Evolutionary conservation across 371 early-diverging fungal species (phyloP).

Genomic region (Syncephalastrum monosporum): DNA sequence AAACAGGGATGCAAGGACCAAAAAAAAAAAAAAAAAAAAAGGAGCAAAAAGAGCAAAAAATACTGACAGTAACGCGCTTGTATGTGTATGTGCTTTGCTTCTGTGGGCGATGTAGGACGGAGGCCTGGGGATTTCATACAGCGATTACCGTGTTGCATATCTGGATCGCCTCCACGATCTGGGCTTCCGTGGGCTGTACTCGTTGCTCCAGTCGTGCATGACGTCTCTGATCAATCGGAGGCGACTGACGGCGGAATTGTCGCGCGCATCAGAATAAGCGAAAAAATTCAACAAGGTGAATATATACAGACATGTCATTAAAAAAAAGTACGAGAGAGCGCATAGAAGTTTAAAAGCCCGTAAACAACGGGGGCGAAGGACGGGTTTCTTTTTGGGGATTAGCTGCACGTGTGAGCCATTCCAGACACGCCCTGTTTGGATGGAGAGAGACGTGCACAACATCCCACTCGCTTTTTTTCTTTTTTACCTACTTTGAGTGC

Average conservation of each 20-base stretch:
- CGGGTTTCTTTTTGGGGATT: not conserved
- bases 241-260: not conserved
- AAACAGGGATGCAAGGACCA: too few species aligned
- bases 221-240: slow-evolving; percentile 29
- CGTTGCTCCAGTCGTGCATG: slow-evolving; percentile 49
- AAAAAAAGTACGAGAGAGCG: too few species aligned
- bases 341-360: slow-evolving; percentile 1
- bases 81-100: not conserved
- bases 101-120: slow-evolving; percentile 20
- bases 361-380: not conserved
- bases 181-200: slow-evolving; percentile 50
- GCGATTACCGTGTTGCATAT: slow-evolving; percentile 49
- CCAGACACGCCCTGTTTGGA: too few species aligned
- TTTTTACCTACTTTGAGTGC: slow-evolving; percentile 9
- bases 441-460: slow-evolving; percentile 1
- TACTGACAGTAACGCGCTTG: too few species aligned
- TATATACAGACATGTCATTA: not conserved
- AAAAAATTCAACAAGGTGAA: not conserved
- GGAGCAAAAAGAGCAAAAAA: too few species aligned
- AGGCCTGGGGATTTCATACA: slow-evolving; percentile 38
- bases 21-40: too few species aligned
- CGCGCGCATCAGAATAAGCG: not conserved
- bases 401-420: slow-evolving; percentile 1
- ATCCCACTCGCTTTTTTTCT: not conserved
- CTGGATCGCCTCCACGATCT: slow-evolving; percentile 39